Conservation (phyloP, 1,139 yeast genomes). For the Debaryomycetaceae sp. region DNA sequence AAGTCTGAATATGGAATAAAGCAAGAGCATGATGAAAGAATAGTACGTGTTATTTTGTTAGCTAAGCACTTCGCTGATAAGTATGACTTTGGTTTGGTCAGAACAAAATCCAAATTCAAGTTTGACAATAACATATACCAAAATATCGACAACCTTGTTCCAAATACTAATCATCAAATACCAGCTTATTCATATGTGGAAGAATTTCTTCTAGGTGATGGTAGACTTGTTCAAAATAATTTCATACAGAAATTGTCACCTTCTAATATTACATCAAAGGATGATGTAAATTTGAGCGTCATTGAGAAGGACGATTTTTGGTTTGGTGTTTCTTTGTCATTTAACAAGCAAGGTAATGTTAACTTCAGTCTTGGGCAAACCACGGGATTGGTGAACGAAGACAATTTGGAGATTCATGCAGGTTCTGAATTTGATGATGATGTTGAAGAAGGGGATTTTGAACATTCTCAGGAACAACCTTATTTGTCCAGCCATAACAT, state of each 20-base stretch:
- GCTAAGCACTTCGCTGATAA: constrained; percentile 50
- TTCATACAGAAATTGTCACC: constrained; percentile 36
- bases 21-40: constrained; percentile 35
- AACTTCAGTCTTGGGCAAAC: constrained; percentile 13
- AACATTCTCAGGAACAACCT: constrained; percentile 17
- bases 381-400: constrained; percentile 12
- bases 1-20: constrained; percentile 9
- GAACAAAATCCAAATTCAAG: constrained; percentile 44
- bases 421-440: constrained; percentile 17
- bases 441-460: constrained; percentile 14
- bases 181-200: constrained; percentile 28
- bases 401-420: constrained; percentile 11
- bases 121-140: constrained; percentile 30
- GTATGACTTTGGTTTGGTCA: constrained; percentile 51
- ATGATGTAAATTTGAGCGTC: constrained; percentile 6
- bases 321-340: constrained; percentile 18
- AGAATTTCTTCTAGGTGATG: constrained; percentile 40
- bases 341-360: constrained; percentile 1
- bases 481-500: constrained; percentile 15
- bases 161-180: constrained; percentile 8
- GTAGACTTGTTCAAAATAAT: constrained; percentile 41
- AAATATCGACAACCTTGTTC: constrained; percentile 18
- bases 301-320: constrained; percentile 23
- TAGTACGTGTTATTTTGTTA: constrained; percentile 48
- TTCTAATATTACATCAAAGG: constrained; percentile 18